phyloP scores from a whole-genome alignment of 257 asterid species.

The Primulina huaijiensis region DNA sequence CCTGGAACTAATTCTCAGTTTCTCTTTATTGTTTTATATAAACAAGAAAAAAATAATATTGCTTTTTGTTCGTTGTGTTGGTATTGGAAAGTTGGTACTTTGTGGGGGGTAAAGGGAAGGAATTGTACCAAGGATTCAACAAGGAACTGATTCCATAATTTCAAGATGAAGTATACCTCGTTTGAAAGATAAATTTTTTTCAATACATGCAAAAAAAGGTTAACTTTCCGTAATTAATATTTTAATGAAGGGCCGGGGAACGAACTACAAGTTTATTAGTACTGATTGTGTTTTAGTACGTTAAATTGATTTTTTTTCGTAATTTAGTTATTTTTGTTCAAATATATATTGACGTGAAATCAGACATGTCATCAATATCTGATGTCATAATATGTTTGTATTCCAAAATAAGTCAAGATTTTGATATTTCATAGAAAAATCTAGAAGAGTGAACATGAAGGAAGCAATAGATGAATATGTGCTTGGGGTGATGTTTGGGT shows the following conservation, averaged over 20 bases:
- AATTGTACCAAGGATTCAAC: conserved; percentile 35
- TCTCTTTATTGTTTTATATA: conserved; percentile 18
- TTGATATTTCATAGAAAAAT: no score
- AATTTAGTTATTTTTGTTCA: no score
- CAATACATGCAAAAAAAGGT: neutral
- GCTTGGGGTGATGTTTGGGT: conserved; percentile 27
- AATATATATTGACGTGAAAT: no score
- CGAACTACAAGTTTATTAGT: no score
- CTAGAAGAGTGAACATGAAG: conserved; percentile 23
- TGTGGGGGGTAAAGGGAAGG: conserved; percentile 50
- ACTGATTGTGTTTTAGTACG: no score
- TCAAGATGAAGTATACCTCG: neutral
- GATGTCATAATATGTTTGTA: no score
- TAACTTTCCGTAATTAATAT: neutral
- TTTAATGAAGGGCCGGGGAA: no score
- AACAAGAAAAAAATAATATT: conserved; percentile 21
- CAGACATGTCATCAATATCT: no score
- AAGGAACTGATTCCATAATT: conserved; percentile 50
- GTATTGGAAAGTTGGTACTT: conserved; percentile 22
- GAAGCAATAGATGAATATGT: conserved; percentile 43
- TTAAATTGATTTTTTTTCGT: no score
- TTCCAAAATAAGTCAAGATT: no score
- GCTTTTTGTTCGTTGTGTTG: conserved; percentile 16
- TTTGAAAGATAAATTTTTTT: neutral
- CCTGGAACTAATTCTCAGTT: conserved; percentile 6